These are phyloP conservation scores for Exophiala viscosa DNA, from an alignment of 2,329 filamentous ascomycete species.

Conservation along the genomic window DNA sequence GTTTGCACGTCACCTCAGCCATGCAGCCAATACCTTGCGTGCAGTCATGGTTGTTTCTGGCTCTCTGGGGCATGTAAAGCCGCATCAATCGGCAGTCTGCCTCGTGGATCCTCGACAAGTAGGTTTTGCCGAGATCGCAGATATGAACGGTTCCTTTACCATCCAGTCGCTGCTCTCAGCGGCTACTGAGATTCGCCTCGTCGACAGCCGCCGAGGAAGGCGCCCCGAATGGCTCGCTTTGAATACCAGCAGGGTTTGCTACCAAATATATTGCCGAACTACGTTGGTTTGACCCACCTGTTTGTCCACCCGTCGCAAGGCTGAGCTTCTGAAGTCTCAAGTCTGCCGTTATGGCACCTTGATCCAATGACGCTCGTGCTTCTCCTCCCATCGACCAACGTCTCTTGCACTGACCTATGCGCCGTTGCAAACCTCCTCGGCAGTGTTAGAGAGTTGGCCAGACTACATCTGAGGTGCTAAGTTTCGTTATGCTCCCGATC, in stretches of 20 bases:
- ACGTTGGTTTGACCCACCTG: conserved; percentile 6
- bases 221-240: conserved; percentile 16
- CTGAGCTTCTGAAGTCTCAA: conserved; percentile 15
- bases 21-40: conserved; percentile 4
- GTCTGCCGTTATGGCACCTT: conserved; percentile 1
- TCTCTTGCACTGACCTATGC: conserved; percentile 15
- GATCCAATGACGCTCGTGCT: conserved; percentile 6
- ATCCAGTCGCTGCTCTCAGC: conserved; percentile 14
- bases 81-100: conserved; percentile 3
- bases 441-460: conserved; percentile 8
- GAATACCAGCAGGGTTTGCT: conserved; percentile 3
- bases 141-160: background rate
- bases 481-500: conserved; percentile 19
- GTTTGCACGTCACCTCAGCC: background rate
- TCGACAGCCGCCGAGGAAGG: conserved; percentile 15
- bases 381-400: conserved; percentile 3
- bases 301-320: conserved; percentile 8
- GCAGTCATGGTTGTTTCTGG: background rate
- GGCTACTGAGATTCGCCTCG: conserved; percentile 22
- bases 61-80: conserved; percentile 12
- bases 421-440: conserved; percentile 2
- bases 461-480: conserved; percentile 8
- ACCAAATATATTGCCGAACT: conserved; percentile 19
- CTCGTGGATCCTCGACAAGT: background rate
- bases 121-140: conserved; percentile 3